Evolutionary conservation across 23 red algal genomes (phyloP), one percentile per base, ranked within the genome.

Genomic region (Cyanidium caldarium): DNA sequence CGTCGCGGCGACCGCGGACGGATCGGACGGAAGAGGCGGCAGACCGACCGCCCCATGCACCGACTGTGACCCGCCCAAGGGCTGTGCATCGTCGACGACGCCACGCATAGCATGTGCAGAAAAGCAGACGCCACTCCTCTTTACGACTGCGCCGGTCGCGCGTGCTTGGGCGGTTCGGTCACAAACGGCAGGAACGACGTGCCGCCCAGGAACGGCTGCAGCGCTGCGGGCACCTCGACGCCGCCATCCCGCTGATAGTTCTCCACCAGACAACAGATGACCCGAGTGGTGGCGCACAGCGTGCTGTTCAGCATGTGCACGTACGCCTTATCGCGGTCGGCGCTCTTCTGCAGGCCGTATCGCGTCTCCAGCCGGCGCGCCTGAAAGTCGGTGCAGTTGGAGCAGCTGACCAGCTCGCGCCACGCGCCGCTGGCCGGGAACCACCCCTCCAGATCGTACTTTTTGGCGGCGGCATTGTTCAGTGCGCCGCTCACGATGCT

Each of bases 281-380:
- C 84, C 39, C 92, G 68, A 20, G 79, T 98, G 23, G 84, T 88
- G 38, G 92, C 92, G 46, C 92, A 98, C 70, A 98, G 75, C 10
- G 92, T 98, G 14, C 83, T 84, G 77, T 98, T 98, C 37, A 98
- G 65, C 92, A 98, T 98, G 41, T 98, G 92, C 72, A 98, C 92
- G 44, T 83, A 98, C 66, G 72, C 68, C 70, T 98, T 87, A 31
- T 87, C 82, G 33, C 74, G 75, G n/a, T 89, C 92, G 17, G 84
- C 92, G 83, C 73, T 84, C 42, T 98, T 98, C 35, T 98, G 88
- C 33, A 74, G 70, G 3, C 84, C 84, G 65, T 72, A 82, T 10
- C 80, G 68, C 3, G 81, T 80, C 35, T 85, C 76, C 41, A 98
- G 39, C 44, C 82, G 77, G 33, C 92, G 67, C 46, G 92, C 71